Base-by-base conservation (phyloP, 805 yeast genomes). In the Saccharomycopsis fodiens region DNA sequence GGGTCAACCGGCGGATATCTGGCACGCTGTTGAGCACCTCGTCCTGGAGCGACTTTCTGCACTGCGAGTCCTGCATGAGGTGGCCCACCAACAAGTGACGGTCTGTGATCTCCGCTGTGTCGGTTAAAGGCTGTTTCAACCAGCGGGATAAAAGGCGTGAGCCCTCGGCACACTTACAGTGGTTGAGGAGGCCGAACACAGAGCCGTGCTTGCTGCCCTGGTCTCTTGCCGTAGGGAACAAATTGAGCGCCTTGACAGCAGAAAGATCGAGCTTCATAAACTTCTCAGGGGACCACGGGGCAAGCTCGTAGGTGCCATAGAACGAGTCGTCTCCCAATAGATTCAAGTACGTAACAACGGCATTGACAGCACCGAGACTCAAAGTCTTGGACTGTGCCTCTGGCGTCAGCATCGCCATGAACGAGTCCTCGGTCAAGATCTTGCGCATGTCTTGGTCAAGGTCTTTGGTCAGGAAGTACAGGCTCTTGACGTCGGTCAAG, bases 91-190 rank as follows among this genome's bases (percentile, higher is more conserved):
- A 65, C 5, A 67, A 61, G 53, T 85, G 96, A 42, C 99, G 72
- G 37, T 78, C 69, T 34, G 65, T 61, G 34, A 93, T 88, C 42
- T 70, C 77, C 0, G 55, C 57, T 8, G 72, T 58, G 53, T 78
- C 78, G 44, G 95, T 80, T 41, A 93, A 70, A 1, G 99, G 99
- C 63, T 93, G 98, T 58, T 91, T 93, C 50, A 93, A 70, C 98
- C 98, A 93, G 58, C 87, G 96, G 13, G 93, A 80, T 21, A 93
- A 71, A 42, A 89, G 64, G 52, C 97, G 73, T 1, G 91, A 69
- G 5, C 99, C 99, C n/a, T 93, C 87, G 2, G 78, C 72, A 3
- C 95, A 82, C 56, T 85, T 87, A 68, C 97, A 91, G 54, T 81
- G 78, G 67, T 93, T 91, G 55, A 93, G 67, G 37, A 93, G 69